These are phyloP conservation scores for Colletotrichum chrysophilum DNA, from an alignment of 2,329 filamentous ascomycete species.

Conservation along the genomic window DNA sequence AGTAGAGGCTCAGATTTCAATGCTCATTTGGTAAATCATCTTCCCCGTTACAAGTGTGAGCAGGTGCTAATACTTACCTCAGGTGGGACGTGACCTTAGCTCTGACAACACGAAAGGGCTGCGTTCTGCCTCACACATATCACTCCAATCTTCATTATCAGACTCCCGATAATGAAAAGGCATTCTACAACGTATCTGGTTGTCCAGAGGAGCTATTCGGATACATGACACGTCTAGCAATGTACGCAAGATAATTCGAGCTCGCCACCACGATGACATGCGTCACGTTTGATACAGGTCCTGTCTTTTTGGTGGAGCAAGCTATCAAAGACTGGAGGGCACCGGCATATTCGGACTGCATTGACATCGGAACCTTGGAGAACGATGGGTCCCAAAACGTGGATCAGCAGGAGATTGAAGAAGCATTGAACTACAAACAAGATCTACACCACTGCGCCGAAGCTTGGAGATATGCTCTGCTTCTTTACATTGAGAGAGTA, in stretches of 20 bases:
- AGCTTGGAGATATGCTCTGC: conserved; percentile 35
- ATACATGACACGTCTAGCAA: conserved; percentile 30
- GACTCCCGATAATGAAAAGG: conserved; percentile 24
- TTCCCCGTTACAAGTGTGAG: not conserved
- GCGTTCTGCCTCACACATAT: conserved; percentile 25
- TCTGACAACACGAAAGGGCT: conserved; percentile 32
- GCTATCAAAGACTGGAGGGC: conserved; percentile 24
- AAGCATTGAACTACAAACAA: conserved; percentile 21
- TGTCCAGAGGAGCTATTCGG: conserved; percentile 33
- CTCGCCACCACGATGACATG: conserved; percentile 33
- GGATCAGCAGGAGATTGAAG: not conserved
- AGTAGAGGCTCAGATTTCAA: conserved; percentile 31
- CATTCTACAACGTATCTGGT: conserved; percentile 37
- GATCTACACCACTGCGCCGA: conserved; percentile 38
- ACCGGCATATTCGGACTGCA: conserved; percentile 9
- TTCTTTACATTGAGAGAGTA: conserved; percentile 35
- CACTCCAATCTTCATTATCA: conserved; percentile 19
- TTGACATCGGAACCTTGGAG: not conserved
- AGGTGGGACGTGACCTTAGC: conserved; percentile 39
- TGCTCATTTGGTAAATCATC: conserved; percentile 30
- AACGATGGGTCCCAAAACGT: not conserved
- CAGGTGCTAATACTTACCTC: not conserved
- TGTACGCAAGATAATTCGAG: conserved; percentile 33
- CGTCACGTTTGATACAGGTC: conserved; percentile 30
- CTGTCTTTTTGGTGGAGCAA: conserved; percentile 24